phyloP scores from a whole-genome alignment of 371 early-diverging fungal species.

The Mortierella sp. region DNA sequence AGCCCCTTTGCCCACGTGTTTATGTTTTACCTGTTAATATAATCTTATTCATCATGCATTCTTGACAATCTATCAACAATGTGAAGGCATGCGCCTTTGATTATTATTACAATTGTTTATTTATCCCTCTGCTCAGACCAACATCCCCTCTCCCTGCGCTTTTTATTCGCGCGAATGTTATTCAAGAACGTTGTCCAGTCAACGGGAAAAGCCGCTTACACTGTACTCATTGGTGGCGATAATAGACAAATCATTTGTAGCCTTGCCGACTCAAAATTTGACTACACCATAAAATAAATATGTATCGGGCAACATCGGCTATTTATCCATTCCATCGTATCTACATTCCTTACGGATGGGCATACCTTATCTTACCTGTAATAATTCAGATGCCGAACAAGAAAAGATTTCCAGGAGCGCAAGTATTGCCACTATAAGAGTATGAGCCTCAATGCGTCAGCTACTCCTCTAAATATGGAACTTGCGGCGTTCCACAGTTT shows the following conservation, averaged over 20 bases:
- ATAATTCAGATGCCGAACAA: neutral
- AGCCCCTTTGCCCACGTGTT: neutral
- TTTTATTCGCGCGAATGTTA: neutral
- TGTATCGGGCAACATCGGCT: too few species aligned
- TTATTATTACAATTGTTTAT: neutral
- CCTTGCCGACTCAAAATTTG: too few species aligned
- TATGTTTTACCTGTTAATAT: neutral
- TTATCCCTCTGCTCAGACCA: conserved; percentile 5
- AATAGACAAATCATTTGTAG: neutral
- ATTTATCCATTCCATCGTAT: too few species aligned
- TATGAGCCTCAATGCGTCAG: neutral
- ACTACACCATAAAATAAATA: too few species aligned
- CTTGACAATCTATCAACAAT: neutral
- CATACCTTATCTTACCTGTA: too few species aligned
- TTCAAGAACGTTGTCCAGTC: neutral
- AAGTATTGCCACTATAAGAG: neutral
- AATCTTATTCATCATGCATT: conserved; percentile 7
- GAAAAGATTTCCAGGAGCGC: neutral
- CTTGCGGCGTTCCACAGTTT: too few species aligned
- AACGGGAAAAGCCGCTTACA: neutral
- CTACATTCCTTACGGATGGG: too few species aligned
- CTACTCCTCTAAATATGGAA: neutral
- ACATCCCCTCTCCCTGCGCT: neutral
- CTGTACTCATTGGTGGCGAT: neutral
- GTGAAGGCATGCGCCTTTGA: neutral